phyloP scores from a whole-genome alignment of 176 grass and related monocot species.

The Aegilops tauschii region DNA sequence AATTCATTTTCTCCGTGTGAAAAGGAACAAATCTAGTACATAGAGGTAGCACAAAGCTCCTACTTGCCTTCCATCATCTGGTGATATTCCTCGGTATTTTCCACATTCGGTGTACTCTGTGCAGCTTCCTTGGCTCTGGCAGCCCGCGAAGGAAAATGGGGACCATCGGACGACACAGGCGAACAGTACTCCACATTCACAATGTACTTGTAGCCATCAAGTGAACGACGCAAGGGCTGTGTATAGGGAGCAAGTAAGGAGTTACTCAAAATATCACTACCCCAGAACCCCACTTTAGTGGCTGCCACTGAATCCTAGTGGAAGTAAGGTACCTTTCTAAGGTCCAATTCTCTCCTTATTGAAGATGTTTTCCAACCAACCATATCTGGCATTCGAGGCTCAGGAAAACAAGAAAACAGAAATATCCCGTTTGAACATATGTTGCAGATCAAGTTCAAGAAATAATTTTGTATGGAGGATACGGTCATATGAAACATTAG shows the following conservation, averaged over 20 bases:
- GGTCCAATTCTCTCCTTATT: conserved; percentile 72
- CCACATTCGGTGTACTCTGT: conserved; percentile 49
- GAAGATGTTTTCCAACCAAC: conserved; percentile 95
- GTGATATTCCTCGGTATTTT: conserved; percentile 71
- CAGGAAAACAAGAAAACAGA: conserved; percentile 46
- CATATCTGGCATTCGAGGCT: conserved; percentile 59
- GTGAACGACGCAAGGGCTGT: conserved; percentile 52
- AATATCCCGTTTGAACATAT: neutral
- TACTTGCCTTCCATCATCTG: conserved; percentile 70
- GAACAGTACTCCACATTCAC: conserved; percentile 74
- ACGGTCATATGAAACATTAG: conserved; percentile 93
- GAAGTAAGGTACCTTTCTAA: conserved; percentile 55
- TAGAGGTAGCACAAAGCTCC: neutral
- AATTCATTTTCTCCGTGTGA: neutral
- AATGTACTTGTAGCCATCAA: conserved; percentile 76
- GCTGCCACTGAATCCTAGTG: neutral
- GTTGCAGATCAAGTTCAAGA: neutral
- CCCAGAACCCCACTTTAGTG: neutral
- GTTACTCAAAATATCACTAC: neutral
- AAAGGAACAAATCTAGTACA: neutral
- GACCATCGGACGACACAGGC: conserved; percentile 40
- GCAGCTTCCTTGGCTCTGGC: conserved; percentile 63
- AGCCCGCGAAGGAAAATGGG: conserved; percentile 70
- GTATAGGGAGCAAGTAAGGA: neutral
- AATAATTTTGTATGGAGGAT: conserved; percentile 40